These are phyloP conservation scores for Camelina laxa DNA, from an alignment of 345 rosid species.

Conservation along the genomic window DNA sequence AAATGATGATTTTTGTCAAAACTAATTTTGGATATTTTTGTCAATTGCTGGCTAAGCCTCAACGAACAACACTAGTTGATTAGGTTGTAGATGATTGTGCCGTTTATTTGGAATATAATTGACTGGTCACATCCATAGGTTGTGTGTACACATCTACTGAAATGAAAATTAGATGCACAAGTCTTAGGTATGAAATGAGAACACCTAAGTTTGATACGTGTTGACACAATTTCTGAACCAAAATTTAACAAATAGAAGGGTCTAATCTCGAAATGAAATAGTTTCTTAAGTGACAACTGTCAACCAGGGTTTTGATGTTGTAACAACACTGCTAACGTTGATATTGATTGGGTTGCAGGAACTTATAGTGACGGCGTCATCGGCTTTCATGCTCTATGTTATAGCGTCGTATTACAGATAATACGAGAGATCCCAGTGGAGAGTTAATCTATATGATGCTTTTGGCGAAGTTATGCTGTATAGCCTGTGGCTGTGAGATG, in stretches of 20 bases:
- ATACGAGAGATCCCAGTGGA: slow-evolving; percentile 17
- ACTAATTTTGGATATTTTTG: neutral
- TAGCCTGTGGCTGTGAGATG: slow-evolving; percentile 25
- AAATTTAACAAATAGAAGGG: neutral
- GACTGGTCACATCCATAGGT: slow-evolving; percentile 14
- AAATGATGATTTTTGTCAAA: slow-evolving; percentile 9
- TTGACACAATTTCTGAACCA: neutral
- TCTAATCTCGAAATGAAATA: neutral
- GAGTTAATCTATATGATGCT: slow-evolving; percentile 2
- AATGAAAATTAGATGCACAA: slow-evolving; percentile 13
- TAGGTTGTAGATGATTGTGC: slow-evolving; percentile 16
- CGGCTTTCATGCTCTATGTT: slow-evolving; percentile 58
- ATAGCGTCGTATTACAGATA: slow-evolving; percentile 60
- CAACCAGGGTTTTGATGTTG: slow-evolving; percentile 1
- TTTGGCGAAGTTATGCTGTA: slow-evolving; percentile 29
- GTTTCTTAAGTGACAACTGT: neutral
- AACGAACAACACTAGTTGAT: slow-evolving; percentile 19
- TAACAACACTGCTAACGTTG: slow-evolving; percentile 21
- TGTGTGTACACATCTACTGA: neutral
- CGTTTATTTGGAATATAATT: neutral
- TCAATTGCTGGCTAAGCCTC: neutral
- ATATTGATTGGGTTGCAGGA: slow-evolving; percentile 52
- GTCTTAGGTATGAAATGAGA: neutral
- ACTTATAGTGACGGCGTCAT: slow-evolving; percentile 56
- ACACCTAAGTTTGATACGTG: slow-evolving; percentile 1